Evolutionary conservation across 306 rosid species (phyloP), one percentile per base, ranked within the genome.

Genomic region (Cucurbita maxima): DNA sequence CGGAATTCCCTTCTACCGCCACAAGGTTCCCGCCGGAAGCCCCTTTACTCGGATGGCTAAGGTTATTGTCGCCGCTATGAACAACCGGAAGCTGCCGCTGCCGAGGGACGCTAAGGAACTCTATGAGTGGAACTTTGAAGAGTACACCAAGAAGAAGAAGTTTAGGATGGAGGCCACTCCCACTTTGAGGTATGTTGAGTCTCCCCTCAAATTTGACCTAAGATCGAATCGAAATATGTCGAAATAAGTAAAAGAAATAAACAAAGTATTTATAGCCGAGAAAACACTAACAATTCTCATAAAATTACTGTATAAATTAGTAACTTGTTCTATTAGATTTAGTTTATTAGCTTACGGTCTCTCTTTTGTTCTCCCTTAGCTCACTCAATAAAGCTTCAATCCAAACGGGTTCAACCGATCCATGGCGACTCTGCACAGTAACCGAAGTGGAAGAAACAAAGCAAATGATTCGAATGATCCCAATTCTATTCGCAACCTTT

Each of bases 1-100:
- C 0, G 99, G 99, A 44, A 86, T 94, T 1, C 90, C 90, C 3
- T 84, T 87, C 10, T 94, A 94, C 58, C 83, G 99, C 16, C 99
- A 94, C 75, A 91, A 81, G 76, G 74, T 81, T 34, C 87, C 89
- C 2, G 22, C 56, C 5, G 88, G 79, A 52, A 86, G 63, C 61
- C 88, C 87, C 12, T 86, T 86, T 25, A 80, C 77, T 48, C 82
- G 86, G 56, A 95, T 92, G 78, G 88, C 90, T 5, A 87, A 74
- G 60, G 95, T 91, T 52, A 4, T 91, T 13, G 73, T 89, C 66
- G 87, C 86, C 8, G 94, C 97, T 10, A 40, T 84, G 15, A 89
- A 61, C 75, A 94, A 91, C 48, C 80, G 92, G 75, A 84, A 68
- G 9, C 86, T 86, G 40, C 76, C 78, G 55, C 79, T 89, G 22